These are phyloP conservation scores for Beauveria bassiana DNA, from an alignment of 2,329 filamentous ascomycete genomes.

Conservation along the genomic window DNA sequence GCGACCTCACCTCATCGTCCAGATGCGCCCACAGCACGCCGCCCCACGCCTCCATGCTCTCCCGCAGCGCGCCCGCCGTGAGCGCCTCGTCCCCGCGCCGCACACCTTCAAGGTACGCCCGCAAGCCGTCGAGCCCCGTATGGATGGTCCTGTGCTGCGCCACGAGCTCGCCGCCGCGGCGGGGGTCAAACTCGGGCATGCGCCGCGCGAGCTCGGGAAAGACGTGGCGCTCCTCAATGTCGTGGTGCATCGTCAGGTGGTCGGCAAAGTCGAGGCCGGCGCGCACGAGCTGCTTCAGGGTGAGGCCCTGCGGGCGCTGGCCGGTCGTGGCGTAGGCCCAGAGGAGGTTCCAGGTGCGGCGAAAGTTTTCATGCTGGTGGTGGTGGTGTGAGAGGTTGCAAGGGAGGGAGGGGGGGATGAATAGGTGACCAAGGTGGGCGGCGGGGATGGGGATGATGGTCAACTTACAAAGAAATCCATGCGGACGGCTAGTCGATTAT, in stretches of 20 bases:
- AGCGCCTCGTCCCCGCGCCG: slow-evolving; percentile 54
- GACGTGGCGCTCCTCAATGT: slow-evolving; percentile 73
- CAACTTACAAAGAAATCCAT: slow-evolving; percentile 64
- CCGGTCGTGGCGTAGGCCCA: slow-evolving; percentile 54
- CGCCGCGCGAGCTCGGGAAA: slow-evolving; percentile 70
- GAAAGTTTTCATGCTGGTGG: slow-evolving; percentile 63
- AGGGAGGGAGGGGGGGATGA: neutral
- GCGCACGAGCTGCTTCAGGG: slow-evolving; percentile 60
- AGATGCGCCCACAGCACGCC: slow-evolving; percentile 74
- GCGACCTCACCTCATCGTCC: slow-evolving; percentile 71
- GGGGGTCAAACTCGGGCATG: slow-evolving; percentile 66
- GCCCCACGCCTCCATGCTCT: slow-evolving; percentile 70
- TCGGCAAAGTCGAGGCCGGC: slow-evolving; percentile 62
- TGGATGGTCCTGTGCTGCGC: slow-evolving; percentile 76
- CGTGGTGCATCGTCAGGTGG: slow-evolving; percentile 69
- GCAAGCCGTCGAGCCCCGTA: slow-evolving; percentile 59
- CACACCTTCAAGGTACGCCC: slow-evolving; percentile 58
- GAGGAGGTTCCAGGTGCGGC: slow-evolving; percentile 62
- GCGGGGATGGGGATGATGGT: no score
- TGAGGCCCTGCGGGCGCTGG: slow-evolving; percentile 55
- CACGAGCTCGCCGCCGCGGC: slow-evolving; percentile 49
- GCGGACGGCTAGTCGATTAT: slow-evolving; percentile 64
- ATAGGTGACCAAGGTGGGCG: neutral
- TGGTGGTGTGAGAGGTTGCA: neutral
- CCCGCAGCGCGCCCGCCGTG: slow-evolving; percentile 52